Evolutionary conservation across 2,329 filamentous ascomycete species (phyloP), one percentile per base, ranked within the genome.

Genomic region (Alternaria burnsii): DNA sequence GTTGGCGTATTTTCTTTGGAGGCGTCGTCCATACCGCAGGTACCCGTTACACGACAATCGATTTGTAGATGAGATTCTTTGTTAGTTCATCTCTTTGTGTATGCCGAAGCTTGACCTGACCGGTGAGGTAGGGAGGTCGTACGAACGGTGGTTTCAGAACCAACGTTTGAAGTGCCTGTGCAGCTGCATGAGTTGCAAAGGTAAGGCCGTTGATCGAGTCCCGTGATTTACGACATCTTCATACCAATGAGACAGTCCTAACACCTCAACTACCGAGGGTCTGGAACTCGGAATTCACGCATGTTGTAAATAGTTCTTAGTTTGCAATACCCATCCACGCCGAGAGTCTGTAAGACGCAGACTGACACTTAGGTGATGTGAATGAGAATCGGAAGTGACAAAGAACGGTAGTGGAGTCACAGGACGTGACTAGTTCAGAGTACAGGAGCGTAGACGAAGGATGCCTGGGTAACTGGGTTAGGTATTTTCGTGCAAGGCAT

Each of bases 261-360:
- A 61, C 64, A 61, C 47, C 51, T 36, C 18, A 50, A 41, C 38
- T 56, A 59, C 57, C 58, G 53, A 60, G 24, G 44, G 63, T 34
- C 41, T 61, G 63, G 62, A 65, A 72, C 67, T 68, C 52, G 40
- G 52, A 47, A 40, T 46, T 52, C 48, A 56, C 55, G 47, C 59
- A 72, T 71, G 56, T 67, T 68, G 71, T 68, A 74, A 73, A 65
- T 69, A 59, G 38, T 57, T 52, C 34, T 59, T 53, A 62, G 61
- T 60, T 67, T 44, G 53, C 66, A 63, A 56, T 59, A 57, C 28
- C 55, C 38, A 61, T 38, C 58, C 4, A 58, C n/a, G 50, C 22
- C 54, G 12, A 46, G 42, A 66, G 57, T 53, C 24, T 36, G 42
- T 44, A 40, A 54, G 20, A 58, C 56, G n/a, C 26, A 22, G 42